Evolutionary conservation across 2,329 filamentous ascomycete species (phyloP).

Genomic region (Arthrobotrys pseudoclavata): DNA sequence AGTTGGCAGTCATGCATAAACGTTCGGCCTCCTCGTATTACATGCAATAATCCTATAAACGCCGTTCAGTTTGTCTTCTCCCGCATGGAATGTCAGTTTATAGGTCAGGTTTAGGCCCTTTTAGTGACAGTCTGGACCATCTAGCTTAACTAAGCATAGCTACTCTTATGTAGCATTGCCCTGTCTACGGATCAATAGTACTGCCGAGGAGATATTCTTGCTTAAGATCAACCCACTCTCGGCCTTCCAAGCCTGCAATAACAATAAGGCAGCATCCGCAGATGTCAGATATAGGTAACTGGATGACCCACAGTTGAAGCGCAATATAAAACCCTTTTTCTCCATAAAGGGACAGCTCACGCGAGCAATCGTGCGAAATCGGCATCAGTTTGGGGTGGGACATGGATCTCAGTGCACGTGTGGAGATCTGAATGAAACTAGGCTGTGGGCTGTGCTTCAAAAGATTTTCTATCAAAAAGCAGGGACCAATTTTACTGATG

Average conservation of each 20-base stretch:
- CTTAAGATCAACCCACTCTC: slow-evolving; percentile 49
- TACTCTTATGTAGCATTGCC: slow-evolving; percentile 1
- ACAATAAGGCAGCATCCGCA: slow-evolving; percentile 26
- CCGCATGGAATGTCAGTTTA: slow-evolving; percentile 5
- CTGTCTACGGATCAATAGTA: slow-evolving; percentile 36
- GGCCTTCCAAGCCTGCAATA: slow-evolving; percentile 19
- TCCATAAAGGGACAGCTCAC: slow-evolving; percentile 37
- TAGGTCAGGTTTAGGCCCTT: background rate
- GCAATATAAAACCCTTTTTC: slow-evolving; percentile 18
- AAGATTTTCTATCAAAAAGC: slow-evolving; percentile 9
- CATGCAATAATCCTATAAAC: slow-evolving; percentile 43
- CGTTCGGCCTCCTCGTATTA: slow-evolving; percentile 34
- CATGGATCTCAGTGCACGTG: slow-evolving; percentile 17
- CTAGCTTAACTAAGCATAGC: slow-evolving; percentile 20
- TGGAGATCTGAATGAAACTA: slow-evolving; percentile 23
- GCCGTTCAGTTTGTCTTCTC: slow-evolving; percentile 29
- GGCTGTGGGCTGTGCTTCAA: slow-evolving; percentile 41
- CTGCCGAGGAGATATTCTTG: slow-evolving; percentile 42
- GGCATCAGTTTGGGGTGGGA: slow-evolving; percentile 28
- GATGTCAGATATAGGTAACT: slow-evolving; percentile 10
- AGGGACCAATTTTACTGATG: slow-evolving; percentile 27
- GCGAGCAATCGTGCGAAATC: slow-evolving; percentile 53
- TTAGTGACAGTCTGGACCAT: slow-evolving; percentile 17
- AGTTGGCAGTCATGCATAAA: slow-evolving; percentile 8
- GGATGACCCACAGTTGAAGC: slow-evolving; percentile 27